Conservation (phyloP, 805 yeast genomes). For the Saturnispora sekii region DNA sequence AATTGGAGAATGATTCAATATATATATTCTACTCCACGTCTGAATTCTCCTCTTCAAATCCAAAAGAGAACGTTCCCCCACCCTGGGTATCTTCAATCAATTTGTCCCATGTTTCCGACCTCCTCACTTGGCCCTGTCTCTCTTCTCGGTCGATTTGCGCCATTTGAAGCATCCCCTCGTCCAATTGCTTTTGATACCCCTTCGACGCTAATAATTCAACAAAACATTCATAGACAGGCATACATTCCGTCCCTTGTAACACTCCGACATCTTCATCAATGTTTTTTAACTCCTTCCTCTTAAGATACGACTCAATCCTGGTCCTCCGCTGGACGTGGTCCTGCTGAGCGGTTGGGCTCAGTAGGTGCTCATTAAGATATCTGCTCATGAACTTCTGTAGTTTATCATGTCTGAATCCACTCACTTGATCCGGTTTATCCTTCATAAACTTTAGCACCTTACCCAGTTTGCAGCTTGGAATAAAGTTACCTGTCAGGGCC, state of each 20-base stretch:
- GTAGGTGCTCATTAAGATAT: slow-evolving; percentile 18
- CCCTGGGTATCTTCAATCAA: slow-evolving; percentile 14
- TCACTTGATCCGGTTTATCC: slow-evolving; percentile 57
- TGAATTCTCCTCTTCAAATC: slow-evolving; percentile 18
- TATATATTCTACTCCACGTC: neutral
- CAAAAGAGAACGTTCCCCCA: slow-evolving; percentile 26
- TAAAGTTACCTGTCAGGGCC: slow-evolving; percentile 85
- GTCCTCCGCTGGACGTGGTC: slow-evolving; percentile 9
- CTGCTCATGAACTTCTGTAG: slow-evolving; percentile 31
- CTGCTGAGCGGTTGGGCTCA: slow-evolving; percentile 1
- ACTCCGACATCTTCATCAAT: slow-evolving; percentile 62
- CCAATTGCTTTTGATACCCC: slow-evolving; percentile 30
- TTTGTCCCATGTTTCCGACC: slow-evolving; percentile 46
- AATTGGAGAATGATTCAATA: neutral
- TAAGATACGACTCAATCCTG: slow-evolving; percentile 8
- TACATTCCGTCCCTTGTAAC: slow-evolving; percentile 19
- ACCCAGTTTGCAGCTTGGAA: slow-evolving; percentile 54
- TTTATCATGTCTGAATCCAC: slow-evolving; percentile 63
- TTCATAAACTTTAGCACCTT: slow-evolving; percentile 58
- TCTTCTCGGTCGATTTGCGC: slow-evolving; percentile 26
- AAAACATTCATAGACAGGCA: slow-evolving; percentile 60
- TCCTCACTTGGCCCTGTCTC: slow-evolving; percentile 22
- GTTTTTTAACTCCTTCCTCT: slow-evolving; percentile 13
- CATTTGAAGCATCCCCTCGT: slow-evolving; percentile 28
- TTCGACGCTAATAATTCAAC: slow-evolving; percentile 35